Evolutionary conservation across 176 grass and related monocot species (phyloP), one percentile per base, ranked within the genome.

Genomic region (Cocos nucifera): DNA sequence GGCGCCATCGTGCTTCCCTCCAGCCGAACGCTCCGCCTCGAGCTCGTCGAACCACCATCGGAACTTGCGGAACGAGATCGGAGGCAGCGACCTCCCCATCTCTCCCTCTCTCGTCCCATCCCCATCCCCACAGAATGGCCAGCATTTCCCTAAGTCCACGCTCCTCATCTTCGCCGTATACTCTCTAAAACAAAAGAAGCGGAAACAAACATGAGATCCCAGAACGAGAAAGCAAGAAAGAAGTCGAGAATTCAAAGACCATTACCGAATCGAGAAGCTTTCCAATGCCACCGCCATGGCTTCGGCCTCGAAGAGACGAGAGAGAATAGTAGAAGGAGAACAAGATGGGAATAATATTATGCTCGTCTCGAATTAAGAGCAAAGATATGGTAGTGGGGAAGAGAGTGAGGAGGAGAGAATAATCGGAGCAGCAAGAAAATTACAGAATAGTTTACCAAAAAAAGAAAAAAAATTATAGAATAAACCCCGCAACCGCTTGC

Each of bases 141-240:
- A 55, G 18, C 53, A 55, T 20, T 55, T 55, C 4, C 19, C 53
- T 2, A 21, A 8, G 53, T 55, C 53, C 7, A 55, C 6, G 8
- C 4, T 55, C 53, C 53, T 55, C 53, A 55, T 55, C 53, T 21
- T 55, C 17, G 53, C 53, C 53, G 53, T 10, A 55, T 55, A 55
- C 53, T 55, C 53, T 20, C 53, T 55, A 19, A n/a, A 55, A 19
- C 53, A 55, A n/a, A 55, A 55, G 53, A 21, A 21, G 18, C 6
- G 17, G 2, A 55, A 1, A 55, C 19, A n/a, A 20, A 55, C 18
- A 3, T 55, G 7, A 55, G 53, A 55, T 55, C 18, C 18, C 10
- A 55, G 9, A 20, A 55, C 19, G 53, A 20, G 19, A 10, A 20
- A 55, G 2, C 18, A 55, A 20, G 3, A 19, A 20, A n/a, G 53